A percentile compares a stretch with the other conserved stretches of the same genome.
phyloP scores from a whole-genome alignment of 768 basidiomycete genomes.

The Mrakia frigida region DNA sequence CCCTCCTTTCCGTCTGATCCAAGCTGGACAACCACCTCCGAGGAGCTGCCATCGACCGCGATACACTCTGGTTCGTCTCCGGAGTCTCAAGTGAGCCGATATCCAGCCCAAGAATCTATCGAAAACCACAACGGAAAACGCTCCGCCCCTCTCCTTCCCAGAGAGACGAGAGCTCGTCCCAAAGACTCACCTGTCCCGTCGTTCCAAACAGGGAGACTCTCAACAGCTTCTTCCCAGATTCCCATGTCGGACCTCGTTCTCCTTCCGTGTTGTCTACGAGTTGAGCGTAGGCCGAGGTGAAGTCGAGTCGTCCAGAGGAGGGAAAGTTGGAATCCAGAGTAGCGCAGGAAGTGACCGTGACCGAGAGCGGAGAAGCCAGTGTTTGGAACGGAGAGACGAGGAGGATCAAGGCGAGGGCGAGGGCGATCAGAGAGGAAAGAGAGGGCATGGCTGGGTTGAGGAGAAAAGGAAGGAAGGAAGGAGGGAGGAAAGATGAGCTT shows the following conservation, averaged over 20 bases:
- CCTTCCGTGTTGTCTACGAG: slow-evolving; percentile 36
- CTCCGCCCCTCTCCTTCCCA: neutral
- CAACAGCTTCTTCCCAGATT: slow-evolving; percentile 38
- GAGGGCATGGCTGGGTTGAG: neutral
- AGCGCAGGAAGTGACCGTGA: slow-evolving; percentile 38
- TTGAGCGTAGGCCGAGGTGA: slow-evolving; percentile 50
- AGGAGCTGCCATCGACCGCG: too few species aligned
- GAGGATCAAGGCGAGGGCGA: neutral
- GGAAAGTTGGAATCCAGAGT: slow-evolving; percentile 27
- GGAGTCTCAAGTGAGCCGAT: too few species aligned
- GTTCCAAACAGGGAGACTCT: slow-evolving; percentile 55
- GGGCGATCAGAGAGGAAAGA: neutral
- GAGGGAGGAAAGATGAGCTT: slow-evolving; percentile 4
- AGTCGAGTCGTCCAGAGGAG: slow-evolving; percentile 50
- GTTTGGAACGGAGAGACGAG: too few species aligned
- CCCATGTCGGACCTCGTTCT: slow-evolving; percentile 36
- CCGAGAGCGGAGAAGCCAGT: neutral
- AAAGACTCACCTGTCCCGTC: slow-evolving; percentile 56
- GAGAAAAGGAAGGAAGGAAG: neutral
- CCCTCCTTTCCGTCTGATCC: too few species aligned
- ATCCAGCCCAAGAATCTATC: neutral
- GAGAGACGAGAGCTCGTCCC: neutral
- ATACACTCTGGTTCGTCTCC: too few species aligned
- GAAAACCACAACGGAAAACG: neutral
- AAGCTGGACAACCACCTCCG: too few species aligned